Evolutionary conservation across 352 stramenopile species (phyloP).

Genomic region (Globisporangium splendens): DNA sequence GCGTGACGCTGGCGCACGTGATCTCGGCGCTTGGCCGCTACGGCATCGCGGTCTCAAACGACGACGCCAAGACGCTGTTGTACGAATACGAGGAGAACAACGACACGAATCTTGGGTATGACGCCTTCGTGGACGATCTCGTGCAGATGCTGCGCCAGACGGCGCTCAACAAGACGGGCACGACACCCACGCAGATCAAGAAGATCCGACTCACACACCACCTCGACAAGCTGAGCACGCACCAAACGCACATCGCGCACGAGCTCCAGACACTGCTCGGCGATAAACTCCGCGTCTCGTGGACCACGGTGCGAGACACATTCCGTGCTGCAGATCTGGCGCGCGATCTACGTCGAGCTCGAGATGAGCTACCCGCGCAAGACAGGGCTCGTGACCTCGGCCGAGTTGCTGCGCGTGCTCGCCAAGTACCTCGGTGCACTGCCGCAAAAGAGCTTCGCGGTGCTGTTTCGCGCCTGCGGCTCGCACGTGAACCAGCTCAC

Average conservation of each 20-base stretch:
- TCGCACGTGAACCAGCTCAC: slow-evolving; percentile 66
- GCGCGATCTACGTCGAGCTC: slow-evolving; percentile 63
- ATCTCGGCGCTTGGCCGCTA: slow-evolving; percentile 42
- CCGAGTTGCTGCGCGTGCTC: slow-evolving; percentile 61
- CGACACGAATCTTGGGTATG: slow-evolving; percentile 50
- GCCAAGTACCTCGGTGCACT: slow-evolving; percentile 60
- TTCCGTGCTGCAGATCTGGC: slow-evolving; percentile 46
- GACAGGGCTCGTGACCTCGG: slow-evolving; percentile 52
- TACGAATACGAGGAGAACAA: slow-evolving; percentile 83
- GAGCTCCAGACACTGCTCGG: slow-evolving; percentile 44
- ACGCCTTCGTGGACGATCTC: slow-evolving; percentile 59
- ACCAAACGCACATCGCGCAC: slow-evolving; percentile 39
- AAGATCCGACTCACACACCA: slow-evolving; percentile 55
- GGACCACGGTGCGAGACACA: slow-evolving; percentile 48
- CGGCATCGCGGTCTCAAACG: slow-evolving; percentile 42
- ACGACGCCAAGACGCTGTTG: slow-evolving; percentile 55
- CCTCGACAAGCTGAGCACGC: slow-evolving; percentile 39
- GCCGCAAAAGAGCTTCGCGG: slow-evolving; percentile 44
- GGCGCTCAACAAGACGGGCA: slow-evolving; percentile 31
- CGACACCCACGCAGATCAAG: slow-evolving; percentile 43
- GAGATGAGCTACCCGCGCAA: slow-evolving; percentile 55
- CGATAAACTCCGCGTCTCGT: slow-evolving; percentile 45
- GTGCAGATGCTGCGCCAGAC: slow-evolving; percentile 42
- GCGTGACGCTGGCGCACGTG: slow-evolving; percentile 41
- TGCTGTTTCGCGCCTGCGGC: slow-evolving; percentile 61